These are phyloP conservation scores for Ceratobasidium sp. DNA, from an alignment of 1,284 basidiomycete genomes.

Conservation along the genomic window DNA sequence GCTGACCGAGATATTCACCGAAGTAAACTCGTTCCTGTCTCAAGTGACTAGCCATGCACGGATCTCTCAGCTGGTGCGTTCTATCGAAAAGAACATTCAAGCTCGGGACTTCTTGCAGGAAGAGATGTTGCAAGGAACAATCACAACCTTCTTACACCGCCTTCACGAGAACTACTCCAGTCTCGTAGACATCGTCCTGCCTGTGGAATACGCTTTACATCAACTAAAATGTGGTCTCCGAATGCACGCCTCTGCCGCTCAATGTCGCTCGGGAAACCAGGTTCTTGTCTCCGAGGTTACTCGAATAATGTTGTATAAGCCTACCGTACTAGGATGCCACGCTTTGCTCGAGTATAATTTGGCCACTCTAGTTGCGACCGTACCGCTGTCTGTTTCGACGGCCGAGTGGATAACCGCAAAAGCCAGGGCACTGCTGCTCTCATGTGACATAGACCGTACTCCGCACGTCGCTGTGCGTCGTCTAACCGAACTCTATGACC, in stretches of 20 bases:
- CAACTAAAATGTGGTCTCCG: constrained; percentile 82
- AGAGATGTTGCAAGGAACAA: constrained; percentile 52
- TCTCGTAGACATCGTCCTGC: constrained; percentile 74
- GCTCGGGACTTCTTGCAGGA: constrained; percentile 47
- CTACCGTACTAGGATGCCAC: background rate
- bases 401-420: constrained; percentile 30
- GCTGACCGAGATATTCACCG: constrained; percentile 31
- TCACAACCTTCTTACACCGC: constrained; percentile 57
- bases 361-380: background rate
- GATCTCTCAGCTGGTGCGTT: constrained; percentile 34
- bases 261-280: background rate
- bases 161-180: constrained; percentile 56
- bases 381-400: constrained; percentile 5
- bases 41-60: constrained; percentile 16
- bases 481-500: constrained; percentile 66
- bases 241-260: constrained; percentile 52
- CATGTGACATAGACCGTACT: background rate
- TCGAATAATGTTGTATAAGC: background rate
- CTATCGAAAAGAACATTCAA: background rate
- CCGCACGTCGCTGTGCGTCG: background rate
- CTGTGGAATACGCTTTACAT: constrained; percentile 70
- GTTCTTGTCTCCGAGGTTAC: background rate
- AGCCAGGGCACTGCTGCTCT: constrained; percentile 6
- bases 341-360: background rate
- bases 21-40: constrained; percentile 27